These are phyloP conservation scores for Epichloe typhina DNA, from an alignment of 2,329 filamentous ascomycete species.

Conservation along the genomic window DNA sequence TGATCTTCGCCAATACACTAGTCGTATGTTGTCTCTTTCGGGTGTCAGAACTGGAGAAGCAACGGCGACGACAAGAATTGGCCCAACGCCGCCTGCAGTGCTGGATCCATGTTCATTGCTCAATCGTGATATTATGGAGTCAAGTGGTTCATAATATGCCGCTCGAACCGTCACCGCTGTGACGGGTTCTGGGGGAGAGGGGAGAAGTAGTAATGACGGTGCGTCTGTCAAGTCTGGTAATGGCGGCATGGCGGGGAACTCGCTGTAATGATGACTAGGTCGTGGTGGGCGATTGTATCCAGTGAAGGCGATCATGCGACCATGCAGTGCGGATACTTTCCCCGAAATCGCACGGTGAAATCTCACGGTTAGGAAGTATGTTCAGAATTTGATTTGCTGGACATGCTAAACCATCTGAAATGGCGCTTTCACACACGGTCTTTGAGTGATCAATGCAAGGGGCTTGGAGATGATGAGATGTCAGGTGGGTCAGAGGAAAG, in stretches of 20 bases:
- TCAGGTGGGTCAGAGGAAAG: neutral
- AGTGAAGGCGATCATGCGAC: neutral
- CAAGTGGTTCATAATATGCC: conserved; percentile 47
- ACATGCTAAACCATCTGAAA: neutral
- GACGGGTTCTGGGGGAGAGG: conserved; percentile 46
- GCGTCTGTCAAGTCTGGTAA: neutral
- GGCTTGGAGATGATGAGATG: no score
- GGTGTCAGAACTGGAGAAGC: conserved; percentile 46
- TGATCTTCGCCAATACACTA: conserved; percentile 48
- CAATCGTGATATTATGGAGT: conserved; percentile 37
- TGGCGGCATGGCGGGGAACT: neutral
- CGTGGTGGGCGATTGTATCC: neutral
- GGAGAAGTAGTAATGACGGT: conserved; percentile 46
- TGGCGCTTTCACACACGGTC: no score
- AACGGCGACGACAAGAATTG: conserved; percentile 42
- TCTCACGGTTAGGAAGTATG: neutral
- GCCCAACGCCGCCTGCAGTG: conserved; percentile 18
- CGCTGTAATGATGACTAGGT: neutral
- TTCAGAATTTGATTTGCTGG: neutral
- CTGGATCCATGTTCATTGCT: conserved; percentile 18
- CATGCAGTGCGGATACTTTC: no score
- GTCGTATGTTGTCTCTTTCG: conserved; percentile 23
- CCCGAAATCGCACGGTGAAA: no score
- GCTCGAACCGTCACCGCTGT: conserved; percentile 37
- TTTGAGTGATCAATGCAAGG: no score